Conservation (phyloP, 2,329 filamentous ascomycete species). For the Ceratocystis diversiconidia region DNA sequence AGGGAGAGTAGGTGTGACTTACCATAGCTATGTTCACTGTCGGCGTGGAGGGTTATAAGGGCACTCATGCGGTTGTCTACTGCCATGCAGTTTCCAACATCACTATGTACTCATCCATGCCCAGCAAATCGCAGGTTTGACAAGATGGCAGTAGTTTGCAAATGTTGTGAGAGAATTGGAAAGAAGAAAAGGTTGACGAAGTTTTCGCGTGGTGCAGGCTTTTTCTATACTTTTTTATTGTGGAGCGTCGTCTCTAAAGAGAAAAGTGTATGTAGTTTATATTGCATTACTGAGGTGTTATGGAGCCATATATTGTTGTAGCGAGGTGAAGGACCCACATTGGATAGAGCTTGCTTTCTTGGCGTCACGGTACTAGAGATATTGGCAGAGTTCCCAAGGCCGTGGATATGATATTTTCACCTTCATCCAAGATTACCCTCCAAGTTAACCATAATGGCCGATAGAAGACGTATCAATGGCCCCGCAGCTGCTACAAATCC, state of each 20-base stretch:
- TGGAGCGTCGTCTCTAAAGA: neutral
- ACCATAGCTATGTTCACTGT: neutral
- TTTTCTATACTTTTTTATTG: constrained; percentile 15
- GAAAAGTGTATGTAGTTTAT: constrained; percentile 10
- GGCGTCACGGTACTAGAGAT: neutral
- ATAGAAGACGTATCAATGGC: constrained; percentile 81
- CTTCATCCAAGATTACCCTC: neutral
- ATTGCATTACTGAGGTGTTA: neutral
- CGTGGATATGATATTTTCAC: neutral
- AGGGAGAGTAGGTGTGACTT: neutral
- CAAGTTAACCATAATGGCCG: constrained; percentile 42
- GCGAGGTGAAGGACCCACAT: neutral
- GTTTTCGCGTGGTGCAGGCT: neutral
- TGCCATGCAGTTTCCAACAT: neutral
- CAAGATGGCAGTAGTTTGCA: no score
- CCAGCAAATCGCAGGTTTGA: neutral
- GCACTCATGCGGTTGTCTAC: neutral
- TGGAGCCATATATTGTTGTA: neutral
- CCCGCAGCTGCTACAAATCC: constrained; percentile 63
- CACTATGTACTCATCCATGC: neutral
- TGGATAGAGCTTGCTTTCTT: neutral
- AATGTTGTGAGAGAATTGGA: neutral
- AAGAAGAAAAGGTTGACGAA: neutral
- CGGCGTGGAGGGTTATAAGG: neutral
- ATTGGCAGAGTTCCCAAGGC: neutral